Percentiles rank a stretch among this genome's conserved stretches.
Evolutionary conservation across 2,329 filamentous ascomycete species (phyloP).

Genomic region (Exutisphaerella laricina): DNA sequence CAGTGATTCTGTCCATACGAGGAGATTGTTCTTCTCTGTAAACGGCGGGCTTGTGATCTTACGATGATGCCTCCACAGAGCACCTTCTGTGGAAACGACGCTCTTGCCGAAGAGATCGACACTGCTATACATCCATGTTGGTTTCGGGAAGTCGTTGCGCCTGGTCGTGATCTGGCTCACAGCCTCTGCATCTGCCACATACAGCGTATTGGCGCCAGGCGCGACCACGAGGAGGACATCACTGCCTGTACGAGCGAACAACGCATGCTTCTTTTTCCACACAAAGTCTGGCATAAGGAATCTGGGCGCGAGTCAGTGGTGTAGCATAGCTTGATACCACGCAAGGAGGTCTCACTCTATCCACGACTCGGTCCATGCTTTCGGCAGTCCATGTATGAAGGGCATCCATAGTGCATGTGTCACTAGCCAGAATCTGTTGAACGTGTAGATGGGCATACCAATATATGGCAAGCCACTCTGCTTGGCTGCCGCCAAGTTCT

Average conservation of each 20-base stretch:
- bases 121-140: conserved; percentile 53
- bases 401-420: conserved; percentile 52
- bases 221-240: conserved; percentile 62
- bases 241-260: conserved; percentile 53
- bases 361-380: conserved; percentile 53
- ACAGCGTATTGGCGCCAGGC: conserved; percentile 49
- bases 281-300: conserved; percentile 56
- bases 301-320: conserved; percentile 31
- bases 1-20: conserved; percentile 60
- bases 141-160: conserved; percentile 67
- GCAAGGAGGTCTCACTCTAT: conserved; percentile 24
- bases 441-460: conserved; percentile 40
- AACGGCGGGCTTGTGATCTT: conserved; percentile 67
- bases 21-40: conserved; percentile 66
- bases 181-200: conserved; percentile 58
- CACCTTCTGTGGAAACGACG: conserved; percentile 64
- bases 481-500: conserved; percentile 42
- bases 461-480: conserved; percentile 44
- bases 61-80: conserved; percentile 65
- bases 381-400: conserved; percentile 52
- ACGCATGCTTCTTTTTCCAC: conserved; percentile 51
- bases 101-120: conserved; percentile 66
- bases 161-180: conserved; percentile 61
- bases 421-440: conserved; percentile 53
- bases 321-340: not conserved